Evolutionary conservation across 768 basidiomycete species (phyloP), one percentile per base, ranked within the genome.

Genomic region (Termitomyces sp.): DNA sequence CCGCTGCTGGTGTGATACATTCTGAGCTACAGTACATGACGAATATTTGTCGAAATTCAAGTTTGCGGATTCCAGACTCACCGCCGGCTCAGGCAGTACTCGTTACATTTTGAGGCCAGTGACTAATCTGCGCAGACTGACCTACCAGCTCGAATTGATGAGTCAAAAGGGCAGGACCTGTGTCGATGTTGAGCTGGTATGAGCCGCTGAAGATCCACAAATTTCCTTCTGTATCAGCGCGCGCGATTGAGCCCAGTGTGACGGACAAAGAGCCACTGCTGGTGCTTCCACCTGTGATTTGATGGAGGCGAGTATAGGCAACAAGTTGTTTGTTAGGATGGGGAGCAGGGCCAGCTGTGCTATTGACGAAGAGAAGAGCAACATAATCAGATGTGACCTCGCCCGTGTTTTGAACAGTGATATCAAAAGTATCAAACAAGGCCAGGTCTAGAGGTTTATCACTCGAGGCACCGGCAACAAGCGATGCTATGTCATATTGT

Each of bases 301-400:
- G 53, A 51, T 72, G 70, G 11, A 74, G 56, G 22, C 84, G 81
- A 16, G 76, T 73, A 67, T 84, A 87, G 3, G 79, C 71, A 7
- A 83, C 74, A 52, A 86, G 79, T 62, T 77, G 70, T 69, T 85
- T 84, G 58, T 81, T 81, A 22, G 83, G 84, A 57, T 75, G 76
- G 0, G 84, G 84, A 16, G 77, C 66, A 3, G 83, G 82, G 2
- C 84, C 84, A 28, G 74, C 77, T 4, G 74, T 74, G 28, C 79
- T 78, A 52, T 76, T 79, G 60, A 79, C 68, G 71, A 85, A 87
- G 15, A 84, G 72, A 56, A 85, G 75, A 9, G 82, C 77, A 24
- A 83, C 81, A 65, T 83, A 85, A 70, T 87, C 84, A 12, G 84
- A 86, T 0, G 78, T 70, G 13, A 75, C 70, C 44, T 71, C 69